Evolutionary conservation across 2,329 filamentous ascomycete genomes (phyloP).

Genomic region (Aspergillus latus): DNA sequence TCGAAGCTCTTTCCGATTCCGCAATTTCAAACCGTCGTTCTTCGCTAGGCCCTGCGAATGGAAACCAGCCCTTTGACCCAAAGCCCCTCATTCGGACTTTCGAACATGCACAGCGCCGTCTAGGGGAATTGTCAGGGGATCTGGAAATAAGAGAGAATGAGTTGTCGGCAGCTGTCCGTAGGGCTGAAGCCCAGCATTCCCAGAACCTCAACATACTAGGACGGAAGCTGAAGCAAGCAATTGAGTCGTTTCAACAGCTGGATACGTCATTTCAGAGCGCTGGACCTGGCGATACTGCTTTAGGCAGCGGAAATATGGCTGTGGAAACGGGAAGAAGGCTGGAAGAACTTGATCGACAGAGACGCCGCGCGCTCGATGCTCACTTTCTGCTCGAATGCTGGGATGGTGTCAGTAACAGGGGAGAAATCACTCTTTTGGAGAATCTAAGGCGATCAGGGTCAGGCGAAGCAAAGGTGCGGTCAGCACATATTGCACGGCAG

Average conservation of each 20-base stretch:
- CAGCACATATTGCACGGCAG: constrained; percentile 90
- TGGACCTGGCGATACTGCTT: constrained; percentile 35
- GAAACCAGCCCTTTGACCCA: constrained; percentile 72
- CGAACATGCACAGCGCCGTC: constrained; percentile 63
- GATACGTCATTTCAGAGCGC: constrained; percentile 76
- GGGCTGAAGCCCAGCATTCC: constrained; percentile 88
- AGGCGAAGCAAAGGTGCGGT: constrained; percentile 89
- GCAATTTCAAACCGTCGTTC: constrained; percentile 78
- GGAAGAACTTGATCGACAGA: constrained; percentile 90
- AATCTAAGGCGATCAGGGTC: constrained; percentile 82
- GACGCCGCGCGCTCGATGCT: constrained; percentile 84
- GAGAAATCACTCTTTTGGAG: constrained; percentile 81
- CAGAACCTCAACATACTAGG: constrained; percentile 85
- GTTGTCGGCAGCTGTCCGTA: constrained; percentile 80
- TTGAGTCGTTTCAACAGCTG: constrained; percentile 85
- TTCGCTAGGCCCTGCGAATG: constrained; percentile 48
- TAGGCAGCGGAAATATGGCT: constrained; percentile 76
- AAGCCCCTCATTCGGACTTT: constrained; percentile 96
- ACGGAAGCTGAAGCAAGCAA: constrained; percentile 85
- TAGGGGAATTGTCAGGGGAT: constrained; percentile 65
- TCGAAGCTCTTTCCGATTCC: constrained; percentile 86
- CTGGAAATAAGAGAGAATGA: constrained; percentile 89
- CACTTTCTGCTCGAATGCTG: constrained; percentile 96
- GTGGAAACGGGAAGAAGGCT: constrained; percentile 92
- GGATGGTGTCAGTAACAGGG: constrained; percentile 89